Percentiles rank a stretch among this genome's conserved stretches.
Evolutionary conservation across 768 basidiomycete species (phyloP).

Genomic region (Polyporus arcularius): DNA sequence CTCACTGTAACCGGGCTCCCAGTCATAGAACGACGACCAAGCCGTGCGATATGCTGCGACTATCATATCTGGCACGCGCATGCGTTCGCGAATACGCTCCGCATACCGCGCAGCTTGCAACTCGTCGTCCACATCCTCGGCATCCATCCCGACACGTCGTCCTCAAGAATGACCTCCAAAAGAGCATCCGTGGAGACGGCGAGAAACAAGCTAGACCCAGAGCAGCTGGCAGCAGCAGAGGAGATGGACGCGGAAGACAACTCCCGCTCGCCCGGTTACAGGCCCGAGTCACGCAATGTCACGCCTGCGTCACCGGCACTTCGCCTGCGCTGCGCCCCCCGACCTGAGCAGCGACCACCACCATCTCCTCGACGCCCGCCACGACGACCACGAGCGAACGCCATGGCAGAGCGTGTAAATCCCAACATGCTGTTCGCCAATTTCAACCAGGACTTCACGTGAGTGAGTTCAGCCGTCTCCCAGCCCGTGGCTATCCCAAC

Average conservation of each 20-base stretch:
- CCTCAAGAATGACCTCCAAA: too few species aligned
- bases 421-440: constrained; percentile 80
- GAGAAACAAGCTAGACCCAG: too few species aligned
- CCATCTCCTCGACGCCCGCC: not conserved
- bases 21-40: constrained; percentile 50
- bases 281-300: constrained; percentile 2
- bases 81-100: not conserved
- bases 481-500: not conserved
- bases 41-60: constrained; percentile 35
- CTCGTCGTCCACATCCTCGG: not conserved
- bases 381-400: constrained; percentile 2
- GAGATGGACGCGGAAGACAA: not conserved
- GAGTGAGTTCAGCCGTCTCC: constrained; percentile 28
- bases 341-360: constrained; percentile 9
- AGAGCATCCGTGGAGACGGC: not conserved
- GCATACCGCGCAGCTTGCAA: not conserved
- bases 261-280: not conserved
- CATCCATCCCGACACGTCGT: too few species aligned
- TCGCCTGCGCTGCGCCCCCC: constrained; percentile 1
- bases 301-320: constrained; percentile 8
- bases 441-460: constrained; percentile 99
- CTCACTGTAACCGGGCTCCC: constrained; percentile 39
- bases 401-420: constrained; percentile 42
- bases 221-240: too few species aligned
- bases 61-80: not conserved